A percentile compares a stretch with the other conserved stretches of the same genome.
phyloP scores from a whole-genome alignment of 495 filamentous ascomycete species.

The Aeminium ludgeri region DNA sequence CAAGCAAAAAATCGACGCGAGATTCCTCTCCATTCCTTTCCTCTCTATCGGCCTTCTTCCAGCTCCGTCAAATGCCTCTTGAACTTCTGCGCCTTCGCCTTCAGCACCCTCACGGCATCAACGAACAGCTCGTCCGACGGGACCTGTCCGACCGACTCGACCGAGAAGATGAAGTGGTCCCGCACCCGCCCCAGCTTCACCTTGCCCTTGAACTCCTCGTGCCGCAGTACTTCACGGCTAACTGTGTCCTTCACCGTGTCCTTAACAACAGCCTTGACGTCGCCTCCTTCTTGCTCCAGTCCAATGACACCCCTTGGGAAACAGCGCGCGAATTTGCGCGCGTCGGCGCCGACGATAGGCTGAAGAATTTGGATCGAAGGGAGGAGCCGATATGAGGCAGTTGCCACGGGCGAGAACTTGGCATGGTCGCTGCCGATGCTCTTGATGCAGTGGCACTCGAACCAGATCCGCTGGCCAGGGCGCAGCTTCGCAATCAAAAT shows the following conservation, averaged over 20 bases:
- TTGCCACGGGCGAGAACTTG: conserved; percentile 94
- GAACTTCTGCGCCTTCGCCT: conserved; percentile 52
- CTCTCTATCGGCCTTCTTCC: conserved; percentile 28
- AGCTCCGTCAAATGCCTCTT: conserved; percentile 43
- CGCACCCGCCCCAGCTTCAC: conserved; percentile 77
- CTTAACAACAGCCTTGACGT: conserved; percentile 70
- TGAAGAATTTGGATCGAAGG: conserved; percentile 65
- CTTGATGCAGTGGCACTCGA: conserved; percentile 79
- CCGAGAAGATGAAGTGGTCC: conserved; percentile 93
- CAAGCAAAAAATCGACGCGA: too few relatives aligned
- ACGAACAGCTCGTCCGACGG: conserved; percentile 81
- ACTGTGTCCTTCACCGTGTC: conserved; percentile 83
- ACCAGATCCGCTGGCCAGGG: conserved; percentile 68
- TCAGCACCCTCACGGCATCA: conserved; percentile 68
- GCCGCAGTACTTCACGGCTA: conserved; percentile 75
- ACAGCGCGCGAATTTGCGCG: conserved; percentile 75
- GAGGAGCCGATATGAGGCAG: conserved; percentile 77
- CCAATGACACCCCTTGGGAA: conserved; percentile 83
- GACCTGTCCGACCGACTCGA: conserved; percentile 91
- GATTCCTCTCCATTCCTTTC: not conserved
- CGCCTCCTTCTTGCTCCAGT: conserved; percentile 54
- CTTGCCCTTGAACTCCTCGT: conserved; percentile 85
- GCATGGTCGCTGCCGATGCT: conserved; percentile 90
- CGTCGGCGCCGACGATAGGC: conserved; percentile 73
- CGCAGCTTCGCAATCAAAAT: conserved; percentile 90